A percentile compares a stretch with the other conserved stretches of the same genome.
phyloP scores from a whole-genome alignment of 2,329 filamentous ascomycete species.

The Zymoseptoria crescenta region DNA sequence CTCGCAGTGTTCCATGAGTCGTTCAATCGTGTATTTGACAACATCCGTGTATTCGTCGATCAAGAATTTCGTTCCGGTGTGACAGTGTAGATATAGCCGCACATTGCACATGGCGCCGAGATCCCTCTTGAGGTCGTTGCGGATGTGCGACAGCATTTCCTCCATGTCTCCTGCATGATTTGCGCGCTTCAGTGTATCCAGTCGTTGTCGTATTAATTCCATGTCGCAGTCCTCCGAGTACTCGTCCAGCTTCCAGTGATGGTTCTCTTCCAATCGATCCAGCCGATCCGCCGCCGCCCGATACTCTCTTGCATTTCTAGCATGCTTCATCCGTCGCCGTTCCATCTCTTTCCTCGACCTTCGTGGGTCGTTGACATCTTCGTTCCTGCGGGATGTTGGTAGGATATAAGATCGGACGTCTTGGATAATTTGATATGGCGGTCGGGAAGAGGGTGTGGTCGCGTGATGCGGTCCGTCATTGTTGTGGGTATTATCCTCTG shows the following conservation, averaged over 20 bases:
- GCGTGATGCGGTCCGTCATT: neutral
- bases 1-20: slow-evolving; percentile 15
- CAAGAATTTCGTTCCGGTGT: slow-evolving; percentile 15
- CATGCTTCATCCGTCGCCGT: slow-evolving; percentile 9
- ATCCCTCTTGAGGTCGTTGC: slow-evolving; percentile 16
- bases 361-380: slow-evolving; percentile 1
- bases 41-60: slow-evolving; percentile 20
- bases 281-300: slow-evolving; percentile 9
- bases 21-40: slow-evolving; percentile 20
- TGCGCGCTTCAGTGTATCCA: slow-evolving; percentile 14
- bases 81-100: slow-evolving; percentile 15
- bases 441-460: neutral
- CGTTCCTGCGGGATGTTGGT: neutral
- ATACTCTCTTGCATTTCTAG: slow-evolving; percentile 10
- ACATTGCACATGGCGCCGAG: slow-evolving; percentile 18
- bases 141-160: slow-evolving; percentile 15
- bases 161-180: slow-evolving; percentile 13
- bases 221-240: slow-evolving; percentile 14
- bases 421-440: neutral
- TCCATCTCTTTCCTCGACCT: slow-evolving; percentile 1
- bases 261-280: slow-evolving; percentile 16
- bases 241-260: slow-evolving; percentile 16
- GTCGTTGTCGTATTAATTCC: slow-evolving; percentile 9
- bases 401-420: neutral
- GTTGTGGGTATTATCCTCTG: neutral